A percentile compares a stretch with the other conserved stretches of the same genome.
These are phyloP conservation scores for Colletotrichum agaves DNA, from an alignment of 2,329 filamentous ascomycete genomes.

Conservation along the genomic window DNA sequence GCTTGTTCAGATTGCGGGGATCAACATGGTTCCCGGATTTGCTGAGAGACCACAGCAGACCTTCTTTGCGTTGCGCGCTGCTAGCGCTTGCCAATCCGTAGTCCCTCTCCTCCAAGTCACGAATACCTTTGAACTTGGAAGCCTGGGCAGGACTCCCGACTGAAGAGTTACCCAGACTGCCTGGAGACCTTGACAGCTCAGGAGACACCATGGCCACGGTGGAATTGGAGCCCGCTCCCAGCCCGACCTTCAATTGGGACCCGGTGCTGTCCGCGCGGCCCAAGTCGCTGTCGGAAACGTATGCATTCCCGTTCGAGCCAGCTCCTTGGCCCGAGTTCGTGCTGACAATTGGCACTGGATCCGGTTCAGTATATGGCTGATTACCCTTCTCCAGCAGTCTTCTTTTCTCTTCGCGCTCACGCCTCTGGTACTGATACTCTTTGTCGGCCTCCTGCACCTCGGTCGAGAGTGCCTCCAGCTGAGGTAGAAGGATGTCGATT, in stretches of 20 bases:
- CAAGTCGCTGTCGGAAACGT: slow-evolving; percentile 74
- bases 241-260: slow-evolving; percentile 69
- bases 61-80: slow-evolving; percentile 86
- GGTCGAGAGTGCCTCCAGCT: slow-evolving; percentile 85
- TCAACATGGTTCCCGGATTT: slow-evolving; percentile 94
- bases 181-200: slow-evolving; percentile 68
- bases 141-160: slow-evolving; percentile 63
- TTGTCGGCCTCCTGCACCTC: slow-evolving; percentile 96
- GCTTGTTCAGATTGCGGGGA: slow-evolving; percentile 93
- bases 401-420: slow-evolving; percentile 96
- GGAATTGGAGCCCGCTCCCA: slow-evolving; percentile 55
- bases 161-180: slow-evolving; percentile 58
- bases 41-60: slow-evolving; percentile 92
- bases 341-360: slow-evolving; percentile 59
- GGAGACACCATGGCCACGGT: slow-evolving; percentile 44
- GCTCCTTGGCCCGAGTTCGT: slow-evolving; percentile 46
- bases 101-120: slow-evolving; percentile 89
- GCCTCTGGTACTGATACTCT: slow-evolving; percentile 93
- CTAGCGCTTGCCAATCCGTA: slow-evolving; percentile 60
- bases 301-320: slow-evolving; percentile 57
- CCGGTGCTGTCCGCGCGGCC: slow-evolving; percentile 79
- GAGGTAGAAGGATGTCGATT: slow-evolving; percentile 86
- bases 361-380: slow-evolving; percentile 76
- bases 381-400: slow-evolving; percentile 90
- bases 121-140: slow-evolving; percentile 86